These are phyloP conservation scores for Amanita subjunquillea DNA, from an alignment of 768 basidiomycete species.

Conservation along the genomic window DNA sequence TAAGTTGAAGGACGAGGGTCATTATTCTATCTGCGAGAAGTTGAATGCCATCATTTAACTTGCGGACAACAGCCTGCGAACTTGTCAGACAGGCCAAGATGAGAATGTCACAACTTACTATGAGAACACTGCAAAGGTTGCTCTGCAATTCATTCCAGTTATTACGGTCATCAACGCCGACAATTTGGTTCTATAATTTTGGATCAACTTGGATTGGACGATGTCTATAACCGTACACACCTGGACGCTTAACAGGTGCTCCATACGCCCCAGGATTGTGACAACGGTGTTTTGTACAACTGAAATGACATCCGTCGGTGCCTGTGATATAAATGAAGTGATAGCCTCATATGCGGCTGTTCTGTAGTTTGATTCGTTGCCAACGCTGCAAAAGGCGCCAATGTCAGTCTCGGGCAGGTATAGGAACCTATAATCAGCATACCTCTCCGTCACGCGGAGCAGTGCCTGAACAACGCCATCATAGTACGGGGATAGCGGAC, in stretches of 20 bases:
- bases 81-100: neutral
- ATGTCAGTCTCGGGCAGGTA: conserved; percentile 7
- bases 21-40: conserved; percentile 92
- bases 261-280: conserved; percentile 83
- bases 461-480: conserved; percentile 80
- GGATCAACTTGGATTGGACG: neutral
- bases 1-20: conserved; percentile 80
- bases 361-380: conserved; percentile 87
- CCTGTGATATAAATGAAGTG: conserved; percentile 74
- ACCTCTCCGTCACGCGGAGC: conserved; percentile 83
- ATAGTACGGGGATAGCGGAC: conserved; percentile 81
- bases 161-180: conserved; percentile 92
- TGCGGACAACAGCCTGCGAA: conserved; percentile 70
- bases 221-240: conserved; percentile 25
- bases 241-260: conserved; percentile 77
- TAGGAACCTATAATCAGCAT: conserved; percentile 13
- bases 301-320: conserved; percentile 66
- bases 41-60: conserved; percentile 72
- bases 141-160: conserved; percentile 99
- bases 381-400: conserved; percentile 32
- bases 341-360: conserved; percentile 96
- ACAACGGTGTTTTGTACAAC: conserved; percentile 78
- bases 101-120: conserved; percentile 38
- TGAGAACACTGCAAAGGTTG: conserved; percentile 86
- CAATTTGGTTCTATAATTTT: conserved; percentile 66